Base-by-base conservation (phyloP, 2,329 filamentous ascomycete genomes). In the Diaporthe sp. region DNA sequence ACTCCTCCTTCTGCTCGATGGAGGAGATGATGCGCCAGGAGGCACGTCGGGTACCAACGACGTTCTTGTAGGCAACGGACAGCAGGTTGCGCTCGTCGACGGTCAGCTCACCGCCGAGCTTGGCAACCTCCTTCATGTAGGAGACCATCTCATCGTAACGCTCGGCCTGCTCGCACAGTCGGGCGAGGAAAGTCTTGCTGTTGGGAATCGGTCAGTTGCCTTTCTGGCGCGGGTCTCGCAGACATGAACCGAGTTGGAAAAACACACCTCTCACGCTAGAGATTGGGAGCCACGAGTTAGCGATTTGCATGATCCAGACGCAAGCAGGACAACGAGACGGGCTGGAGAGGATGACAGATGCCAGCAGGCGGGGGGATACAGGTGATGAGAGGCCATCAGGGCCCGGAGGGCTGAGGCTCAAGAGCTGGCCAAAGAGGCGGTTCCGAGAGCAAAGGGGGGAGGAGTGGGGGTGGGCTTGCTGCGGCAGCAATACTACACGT, bases 111-210 rank as follows among this genome's bases (percentile, higher is more conserved):
- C 91, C 90, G 80, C 90, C 91, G 81, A 93, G 86, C 89, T 98
- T 97, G 87, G 96, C 96, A 83, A 98, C 96, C 93, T 98, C 95
- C 95, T 98, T 98, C 97, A 98, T 98, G 90, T 96, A 98, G 85
- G 93, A 95, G 82, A 98, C 96, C 96, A 98, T 98, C 89, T 98
- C 97, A 96, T 99, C 96, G 89, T 99, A 99, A 85, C 96, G 96
- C 92, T 98, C 97, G 86, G 97, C 97, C 93, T 99, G 97, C 94
- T 98, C 97, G 91, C 97, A 98, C 86, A 99, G 95, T 90, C 97
- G 93, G 87, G 97, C 97, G 87, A 98, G 95, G 92, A 98, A 98
- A 85, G 97, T 98, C 93, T 98, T 98, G 94, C 95, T 98, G 86
- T 85, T 80, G 70, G 50, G 74, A 6, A 67, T 33, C 45, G 74